Conservation (phyloP, 140 eudicot genomes). For the Bidens hawaiensis region DNA sequence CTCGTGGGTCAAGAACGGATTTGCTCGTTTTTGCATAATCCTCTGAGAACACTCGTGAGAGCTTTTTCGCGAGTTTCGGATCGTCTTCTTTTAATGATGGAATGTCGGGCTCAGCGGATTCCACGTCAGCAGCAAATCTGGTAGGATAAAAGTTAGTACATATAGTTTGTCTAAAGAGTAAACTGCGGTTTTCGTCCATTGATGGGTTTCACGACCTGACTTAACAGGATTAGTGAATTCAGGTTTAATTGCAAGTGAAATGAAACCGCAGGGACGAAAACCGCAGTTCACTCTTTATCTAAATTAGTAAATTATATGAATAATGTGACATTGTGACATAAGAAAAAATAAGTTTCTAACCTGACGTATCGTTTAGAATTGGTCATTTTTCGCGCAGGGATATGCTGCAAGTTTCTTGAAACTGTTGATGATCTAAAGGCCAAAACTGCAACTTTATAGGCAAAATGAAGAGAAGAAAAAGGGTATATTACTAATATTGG, state of each 20-base stretch:
- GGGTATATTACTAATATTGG: slow-evolving; percentile 26
- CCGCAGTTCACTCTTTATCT: too few species aligned
- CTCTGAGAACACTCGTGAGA: slow-evolving; percentile 76
- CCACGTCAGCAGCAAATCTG: slow-evolving; percentile 39
- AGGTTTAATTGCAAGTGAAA: too few species aligned
- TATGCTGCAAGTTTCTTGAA: background rate
- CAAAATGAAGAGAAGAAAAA: slow-evolving; percentile 5
- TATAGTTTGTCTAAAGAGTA: background rate
- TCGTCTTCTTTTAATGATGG: slow-evolving; percentile 13
- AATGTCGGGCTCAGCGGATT: slow-evolving; percentile 15
- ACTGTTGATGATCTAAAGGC: slow-evolving; percentile 5
- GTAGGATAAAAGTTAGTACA: background rate
- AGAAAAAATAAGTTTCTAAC: slow-evolving; percentile 8
- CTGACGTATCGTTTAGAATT: slow-evolving; percentile 29
- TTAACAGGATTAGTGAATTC: too few species aligned
- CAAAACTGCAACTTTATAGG: slow-evolving; percentile 15
- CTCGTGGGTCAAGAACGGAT: slow-evolving; percentile 65
- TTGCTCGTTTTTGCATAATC: slow-evolving; percentile 44
- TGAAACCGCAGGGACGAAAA: too few species aligned
- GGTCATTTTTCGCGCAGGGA: slow-evolving; percentile 11
- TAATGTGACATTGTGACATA: background rate
- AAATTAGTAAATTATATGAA: background rate
- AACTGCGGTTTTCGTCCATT: too few species aligned
- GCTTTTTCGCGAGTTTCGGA: slow-evolving; percentile 30
- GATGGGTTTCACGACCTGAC: slow-evolving; percentile 17